Percentiles rank a stretch among this genome's conserved stretches.
Conservation (phyloP, 2,329 filamentous ascomycete genomes). For the Paracamarosporium sp. region DNA sequence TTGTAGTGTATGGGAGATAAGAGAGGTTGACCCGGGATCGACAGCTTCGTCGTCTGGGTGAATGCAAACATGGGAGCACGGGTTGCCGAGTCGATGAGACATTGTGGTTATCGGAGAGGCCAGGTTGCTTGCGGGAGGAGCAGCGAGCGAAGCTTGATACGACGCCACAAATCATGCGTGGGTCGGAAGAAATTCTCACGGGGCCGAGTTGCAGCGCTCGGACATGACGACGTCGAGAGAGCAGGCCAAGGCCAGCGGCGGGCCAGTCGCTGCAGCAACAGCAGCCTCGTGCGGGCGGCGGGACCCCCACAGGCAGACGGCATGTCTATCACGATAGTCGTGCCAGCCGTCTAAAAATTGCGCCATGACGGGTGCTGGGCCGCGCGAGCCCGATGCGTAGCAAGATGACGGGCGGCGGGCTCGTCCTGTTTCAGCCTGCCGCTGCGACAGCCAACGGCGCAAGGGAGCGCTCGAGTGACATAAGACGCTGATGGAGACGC, state of each 20-base stretch:
- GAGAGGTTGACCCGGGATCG: neutral
- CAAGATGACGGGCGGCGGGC: constrained; percentile 6
- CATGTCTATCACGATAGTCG: neutral
- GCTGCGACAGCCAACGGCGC: constrained; percentile 15
- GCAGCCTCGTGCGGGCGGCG: too few relatives aligned
- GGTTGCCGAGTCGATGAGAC: constrained; percentile 10
- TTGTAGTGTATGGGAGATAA: neutral
- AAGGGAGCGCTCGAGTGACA: neutral
- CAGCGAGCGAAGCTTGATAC: neutral
- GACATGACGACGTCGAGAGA: neutral
- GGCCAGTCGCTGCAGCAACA: neutral
- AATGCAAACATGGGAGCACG: constrained; percentile 8
- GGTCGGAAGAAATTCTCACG: neutral
- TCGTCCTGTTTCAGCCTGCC: constrained; percentile 27
- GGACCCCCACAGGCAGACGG: neutral
- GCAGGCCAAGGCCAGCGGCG: neutral
- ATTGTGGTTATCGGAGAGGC: constrained; percentile 8
- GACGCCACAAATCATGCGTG: neutral
- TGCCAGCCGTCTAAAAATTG: constrained; percentile 18
- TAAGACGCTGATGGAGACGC: neutral
- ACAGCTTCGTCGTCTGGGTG: neutral
- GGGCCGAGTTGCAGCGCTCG: neutral
- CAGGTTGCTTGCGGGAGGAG: neutral
- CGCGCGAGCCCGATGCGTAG: constrained; percentile 17
- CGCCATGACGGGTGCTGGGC: constrained; percentile 21